phyloP scores from a whole-genome alignment of 2,329 filamentous ascomycete genomes.

The Torrubiellomyces zombiae region DNA sequence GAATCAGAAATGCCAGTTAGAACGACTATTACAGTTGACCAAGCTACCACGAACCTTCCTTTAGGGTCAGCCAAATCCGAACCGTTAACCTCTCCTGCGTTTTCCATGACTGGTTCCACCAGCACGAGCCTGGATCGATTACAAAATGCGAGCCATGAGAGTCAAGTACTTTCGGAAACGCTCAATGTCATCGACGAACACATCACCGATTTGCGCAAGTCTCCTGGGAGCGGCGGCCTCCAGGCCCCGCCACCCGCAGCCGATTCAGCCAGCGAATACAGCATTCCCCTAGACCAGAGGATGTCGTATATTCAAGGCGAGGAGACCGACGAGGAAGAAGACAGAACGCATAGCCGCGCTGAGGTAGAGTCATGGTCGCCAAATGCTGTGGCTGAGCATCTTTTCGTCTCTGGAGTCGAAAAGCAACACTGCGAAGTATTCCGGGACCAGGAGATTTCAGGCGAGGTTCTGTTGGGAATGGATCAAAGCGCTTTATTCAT shows the following conservation, averaged over 20 bases:
- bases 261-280: slow-evolving; percentile 84
- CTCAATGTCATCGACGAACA: slow-evolving; percentile 94
- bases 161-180: slow-evolving; percentile 80
- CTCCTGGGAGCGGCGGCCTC: slow-evolving; percentile 33
- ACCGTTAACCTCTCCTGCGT: slow-evolving; percentile 11
- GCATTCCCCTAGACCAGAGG: slow-evolving; percentile 57
- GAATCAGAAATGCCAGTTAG: no score
- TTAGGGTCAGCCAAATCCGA: slow-evolving; percentile 23
- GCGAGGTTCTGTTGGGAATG: slow-evolving; percentile 85
- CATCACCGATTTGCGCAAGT: slow-evolving; percentile 65
- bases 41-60: slow-evolving; percentile 27
- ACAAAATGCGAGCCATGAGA: slow-evolving; percentile 30
- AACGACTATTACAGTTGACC: no score
- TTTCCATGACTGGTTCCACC: slow-evolving; percentile 12
- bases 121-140: slow-evolving; percentile 18
- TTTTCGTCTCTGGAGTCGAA: slow-evolving; percentile 75
- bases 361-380: slow-evolving; percentile 72
- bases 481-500: slow-evolving; percentile 90
- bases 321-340: slow-evolving; percentile 91
- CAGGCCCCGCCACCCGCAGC: slow-evolving; percentile 41
- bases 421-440: slow-evolving; percentile 87
- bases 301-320: slow-evolving; percentile 86
- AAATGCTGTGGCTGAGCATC: slow-evolving; percentile 70
- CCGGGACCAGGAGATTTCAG: slow-evolving; percentile 85
- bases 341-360: slow-evolving; percentile 44